These are phyloP conservation scores for Paraphaeosphaeria minitans DNA, from an alignment of 2,329 filamentous ascomycete genomes.

Conservation along the genomic window DNA sequence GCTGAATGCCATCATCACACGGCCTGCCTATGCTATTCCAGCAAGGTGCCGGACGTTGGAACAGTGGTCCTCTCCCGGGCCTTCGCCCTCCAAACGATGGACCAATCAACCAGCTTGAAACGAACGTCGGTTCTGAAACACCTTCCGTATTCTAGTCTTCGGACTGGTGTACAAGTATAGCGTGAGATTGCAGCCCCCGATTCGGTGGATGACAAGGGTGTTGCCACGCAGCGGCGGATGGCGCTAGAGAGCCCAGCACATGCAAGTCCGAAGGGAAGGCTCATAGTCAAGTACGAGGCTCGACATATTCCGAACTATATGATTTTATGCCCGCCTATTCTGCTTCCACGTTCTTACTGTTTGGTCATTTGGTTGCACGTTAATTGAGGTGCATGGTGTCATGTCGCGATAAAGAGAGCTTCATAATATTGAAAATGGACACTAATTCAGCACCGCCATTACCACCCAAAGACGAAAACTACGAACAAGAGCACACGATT, in stretches of 20 bases:
- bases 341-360: not conserved
- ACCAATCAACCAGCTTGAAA: not conserved
- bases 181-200: constrained; percentile 8
- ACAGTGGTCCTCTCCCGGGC: constrained; percentile 4
- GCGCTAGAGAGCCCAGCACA: constrained; percentile 6
- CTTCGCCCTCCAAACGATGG: not conserved
- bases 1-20: constrained; percentile 3
- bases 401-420: constrained; percentile 6
- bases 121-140: not conserved
- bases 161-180: constrained; percentile 9
- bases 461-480: not conserved
- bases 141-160: constrained; percentile 5
- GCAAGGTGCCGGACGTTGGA: constrained; percentile 5
- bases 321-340: constrained; percentile 5
- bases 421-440: not conserved
- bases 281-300: not conserved
- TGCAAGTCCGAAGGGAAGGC: constrained; percentile 7
- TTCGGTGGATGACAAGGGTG: not conserved
- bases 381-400: constrained; percentile 2
- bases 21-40: not conserved
- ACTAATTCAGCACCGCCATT: constrained; percentile 3
- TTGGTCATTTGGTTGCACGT: not conserved
- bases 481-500: not conserved
- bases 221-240: constrained; percentile 4
- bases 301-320: constrained; percentile 6